A percentile compares a stretch with the other conserved stretches of the same genome.
Conservation (phyloP, 2,329 filamentous ascomycete species). For the Hypoxylon sp. region DNA sequence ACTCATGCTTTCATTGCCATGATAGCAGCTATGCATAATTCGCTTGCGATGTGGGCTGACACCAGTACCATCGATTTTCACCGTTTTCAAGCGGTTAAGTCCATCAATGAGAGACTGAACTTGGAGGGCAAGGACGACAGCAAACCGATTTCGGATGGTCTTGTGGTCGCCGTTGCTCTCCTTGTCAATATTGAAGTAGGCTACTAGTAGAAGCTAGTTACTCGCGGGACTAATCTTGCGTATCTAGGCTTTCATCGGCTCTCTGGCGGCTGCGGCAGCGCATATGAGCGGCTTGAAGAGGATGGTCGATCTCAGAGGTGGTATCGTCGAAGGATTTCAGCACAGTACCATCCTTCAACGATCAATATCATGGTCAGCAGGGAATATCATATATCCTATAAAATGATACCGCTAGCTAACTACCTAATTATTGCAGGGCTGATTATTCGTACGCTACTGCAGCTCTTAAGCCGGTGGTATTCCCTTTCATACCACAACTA, state of each 20-base stretch:
- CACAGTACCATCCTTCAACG: slow-evolving; percentile 53
- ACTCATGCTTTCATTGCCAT: slow-evolving; percentile 55
- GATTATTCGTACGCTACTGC: slow-evolving; percentile 55
- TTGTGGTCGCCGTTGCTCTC: slow-evolving; percentile 54
- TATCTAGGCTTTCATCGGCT: slow-evolving; percentile 52
- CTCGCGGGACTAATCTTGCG: neutral
- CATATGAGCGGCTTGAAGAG: slow-evolving; percentile 54
- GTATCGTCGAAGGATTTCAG: slow-evolving; percentile 52
- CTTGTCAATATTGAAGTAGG: slow-evolving; percentile 54
- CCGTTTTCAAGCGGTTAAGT: slow-evolving; percentile 54
- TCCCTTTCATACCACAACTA: slow-evolving; percentile 53
- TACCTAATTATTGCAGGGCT: slow-evolving; percentile 47
- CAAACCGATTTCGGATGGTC: slow-evolving; percentile 53
- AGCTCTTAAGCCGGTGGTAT: slow-evolving; percentile 50
- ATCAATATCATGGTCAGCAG: slow-evolving; percentile 52
- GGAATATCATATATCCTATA: neutral
- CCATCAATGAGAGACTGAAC: slow-evolving; percentile 54
- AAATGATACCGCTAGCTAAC: slow-evolving; percentile 26
- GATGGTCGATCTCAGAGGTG: slow-evolving; percentile 54
- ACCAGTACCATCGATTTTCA: slow-evolving; percentile 55
- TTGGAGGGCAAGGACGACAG: slow-evolving; percentile 52
- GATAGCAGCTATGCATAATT: slow-evolving; percentile 56
- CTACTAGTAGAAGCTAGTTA: neutral
- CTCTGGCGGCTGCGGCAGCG: slow-evolving; percentile 50
- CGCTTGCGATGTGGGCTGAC: slow-evolving; percentile 54